Evolutionary conservation across 108 stramenopile genomes (phyloP), one percentile per base, ranked within the genome.

Genomic region (Craspedostauros australis): DNA sequence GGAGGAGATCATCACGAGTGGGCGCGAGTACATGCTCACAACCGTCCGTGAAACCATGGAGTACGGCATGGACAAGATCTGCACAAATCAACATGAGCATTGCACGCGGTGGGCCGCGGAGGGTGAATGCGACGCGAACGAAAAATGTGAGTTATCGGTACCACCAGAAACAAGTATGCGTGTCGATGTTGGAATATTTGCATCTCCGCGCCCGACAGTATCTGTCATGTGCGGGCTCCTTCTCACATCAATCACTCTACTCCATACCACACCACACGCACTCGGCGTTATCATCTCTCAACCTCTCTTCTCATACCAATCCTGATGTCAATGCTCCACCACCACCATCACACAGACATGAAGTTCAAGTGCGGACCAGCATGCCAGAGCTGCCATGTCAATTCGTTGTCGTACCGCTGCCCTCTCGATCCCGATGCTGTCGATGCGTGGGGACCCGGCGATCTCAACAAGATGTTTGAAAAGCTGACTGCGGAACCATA

Each of bases 391-490:
- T 91, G 89, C 52, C 56, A 68, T 14, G 14, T 16, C 0, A 30
- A 9, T 15, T 29, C 16, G 30, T 41, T 20, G 21, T 45, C 3
- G 16, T 46, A 43, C 18, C 65, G 65, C 28, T 68, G 75, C 21
- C 58, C 75, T 25, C 8, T 41, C 2, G 47, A 72, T 51, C 54
- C 64, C 5, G 55, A 60, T 21, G 76, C 67, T 32, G 53, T 66
- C 23, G 48, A 55, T 45, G 72, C 63, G 0, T 62, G 57, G 37
- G 31, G 53, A 25, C 79, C 84, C 15, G 84, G 85, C 19, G 81
- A 79, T 37, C 48, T 91, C 61, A 79, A 82, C 46, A 66, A 59
- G 15, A 55, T 87, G 73, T 83, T 91, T 62, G 77, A 86, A 64
- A 38, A 54, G 8, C 74, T 88, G 28, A 50, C 54, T 22, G 54